Evolutionary conservation across 2,329 filamentous ascomycete species (phyloP).

Genomic region (Aspergillus vadensis): DNA sequence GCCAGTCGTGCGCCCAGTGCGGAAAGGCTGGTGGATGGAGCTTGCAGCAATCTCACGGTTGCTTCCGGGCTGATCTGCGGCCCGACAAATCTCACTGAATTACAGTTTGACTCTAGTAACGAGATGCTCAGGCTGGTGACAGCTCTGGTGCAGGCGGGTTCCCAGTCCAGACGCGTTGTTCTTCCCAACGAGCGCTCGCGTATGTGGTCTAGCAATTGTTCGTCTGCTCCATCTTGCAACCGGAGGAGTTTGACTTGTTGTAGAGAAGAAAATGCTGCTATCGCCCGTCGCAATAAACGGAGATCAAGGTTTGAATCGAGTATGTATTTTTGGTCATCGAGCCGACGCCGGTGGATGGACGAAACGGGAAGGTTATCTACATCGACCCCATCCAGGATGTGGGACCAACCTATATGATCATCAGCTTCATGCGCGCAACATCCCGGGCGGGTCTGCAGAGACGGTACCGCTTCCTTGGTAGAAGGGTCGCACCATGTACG

Average conservation of each 20-base stretch:
- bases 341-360: constrained; percentile 33
- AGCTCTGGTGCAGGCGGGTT: constrained; percentile 63
- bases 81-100: constrained; percentile 62
- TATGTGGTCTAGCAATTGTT: constrained; percentile 55
- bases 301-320: constrained; percentile 55
- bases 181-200: constrained; percentile 49
- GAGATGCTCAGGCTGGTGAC: constrained; percentile 61
- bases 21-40: constrained; percentile 51
- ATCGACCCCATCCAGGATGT: constrained; percentile 25
- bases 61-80: constrained; percentile 65
- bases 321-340: constrained; percentile 48
- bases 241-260: constrained; percentile 67
- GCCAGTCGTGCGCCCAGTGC: constrained; percentile 59
- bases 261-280: constrained; percentile 60
- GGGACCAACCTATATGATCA: constrained; percentile 32
- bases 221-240: constrained; percentile 62
- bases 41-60: constrained; percentile 53
- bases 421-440: constrained; percentile 23
- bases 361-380: constrained; percentile 24
- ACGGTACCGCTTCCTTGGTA: constrained; percentile 43
- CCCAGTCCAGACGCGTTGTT: constrained; percentile 60
- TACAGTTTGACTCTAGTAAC: constrained; percentile 57
- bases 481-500: constrained; percentile 45
- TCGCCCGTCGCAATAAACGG: constrained; percentile 55
- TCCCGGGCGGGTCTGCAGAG: constrained; percentile 18